A percentile compares a stretch with the other conserved stretches of the same genome.
These are phyloP conservation scores for Plectranthus barbatus DNA, from an alignment of 257 asterid species.

Conservation along the genomic window DNA sequence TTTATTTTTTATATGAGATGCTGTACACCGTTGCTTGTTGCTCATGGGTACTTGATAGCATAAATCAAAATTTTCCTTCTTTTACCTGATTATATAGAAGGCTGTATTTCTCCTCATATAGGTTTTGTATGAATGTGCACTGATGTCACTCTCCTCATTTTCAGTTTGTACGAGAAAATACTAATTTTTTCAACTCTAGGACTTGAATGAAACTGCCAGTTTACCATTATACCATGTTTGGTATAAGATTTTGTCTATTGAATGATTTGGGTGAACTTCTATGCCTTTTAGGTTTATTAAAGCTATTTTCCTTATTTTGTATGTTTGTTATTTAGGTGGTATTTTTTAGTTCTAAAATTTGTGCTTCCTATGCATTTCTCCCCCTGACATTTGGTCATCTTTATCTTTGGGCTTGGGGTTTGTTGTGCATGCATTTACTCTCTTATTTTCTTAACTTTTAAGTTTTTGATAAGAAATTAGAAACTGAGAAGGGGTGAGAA, in stretches of 20 bases:
- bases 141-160: background rate
- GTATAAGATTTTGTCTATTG: background rate
- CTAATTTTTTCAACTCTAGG: background rate
- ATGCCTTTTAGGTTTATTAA: background rate
- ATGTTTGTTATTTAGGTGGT: background rate
- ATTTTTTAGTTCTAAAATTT: background rate
- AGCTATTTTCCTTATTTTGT: background rate
- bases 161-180: background rate
- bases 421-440: background rate
- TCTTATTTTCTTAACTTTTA: background rate
- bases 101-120: background rate
- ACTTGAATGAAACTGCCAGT: background rate
- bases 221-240: background rate
- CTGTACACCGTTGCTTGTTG: background rate
- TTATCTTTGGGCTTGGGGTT: background rate
- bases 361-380: background rate
- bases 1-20: too few relatives aligned
- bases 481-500: too few relatives aligned
- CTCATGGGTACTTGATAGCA: conserved; percentile 11
- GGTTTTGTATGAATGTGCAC: background rate
- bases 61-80: background rate
- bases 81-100: too few relatives aligned
- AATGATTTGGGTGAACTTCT: background rate
- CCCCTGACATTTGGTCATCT: background rate
- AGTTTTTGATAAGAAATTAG: too few relatives aligned